Base-by-base conservation (phyloP, 2,329 filamentous ascomycete species). In the Chaetomiaceae sp. region DNA sequence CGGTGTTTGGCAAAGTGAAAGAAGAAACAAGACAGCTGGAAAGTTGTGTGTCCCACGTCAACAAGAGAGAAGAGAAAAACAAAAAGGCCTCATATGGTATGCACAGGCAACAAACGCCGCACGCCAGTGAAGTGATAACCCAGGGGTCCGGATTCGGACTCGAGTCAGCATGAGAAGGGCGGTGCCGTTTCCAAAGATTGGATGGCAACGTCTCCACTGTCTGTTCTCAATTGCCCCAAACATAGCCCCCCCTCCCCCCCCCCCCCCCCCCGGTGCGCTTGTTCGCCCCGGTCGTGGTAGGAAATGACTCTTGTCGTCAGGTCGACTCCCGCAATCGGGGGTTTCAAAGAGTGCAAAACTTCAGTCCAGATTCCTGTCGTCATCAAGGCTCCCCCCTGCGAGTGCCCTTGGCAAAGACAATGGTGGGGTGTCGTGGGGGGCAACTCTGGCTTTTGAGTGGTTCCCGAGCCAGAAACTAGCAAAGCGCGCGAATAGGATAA, bases 401-500 rank as follows among this genome's bases (percentile, higher is more conserved):
- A 27, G 10, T 4, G 18, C n/a, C 14, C 33, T 49, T 56, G 51
- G 44, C 47, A 34, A 14, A 30, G 29, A 20, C 41, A 2, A 21
- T 18, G 14, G 53, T 47, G 53, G 53, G 36, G 37, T 27, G 25
- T 25, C 45, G 49, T 53, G n/a, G 51, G 48, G 49, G 52, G 54
- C 40, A 23, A 16, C 29, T 13, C 20, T n/a, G 41, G 14, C 5
- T 5, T 37, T 29, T 54, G 41, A 54, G 32, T 55, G 59, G 57
- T 32, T 29, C 18, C 27, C 5, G 32, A 23, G 16, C 13, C 11
- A 5, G 29, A 14, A 29, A 25, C 50, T 38, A 53, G 41, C 43
- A 51, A 32, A 58, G 41, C 29, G 37, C 52, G 44, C 57, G 49
- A 59, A 58, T 56, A 42, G 57, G 57, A 59, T 53, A 57, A 57